These are phyloP conservation scores for Fusarium dlaminii DNA, from an alignment of 2,329 filamentous ascomycete genomes.

Conservation along the genomic window DNA sequence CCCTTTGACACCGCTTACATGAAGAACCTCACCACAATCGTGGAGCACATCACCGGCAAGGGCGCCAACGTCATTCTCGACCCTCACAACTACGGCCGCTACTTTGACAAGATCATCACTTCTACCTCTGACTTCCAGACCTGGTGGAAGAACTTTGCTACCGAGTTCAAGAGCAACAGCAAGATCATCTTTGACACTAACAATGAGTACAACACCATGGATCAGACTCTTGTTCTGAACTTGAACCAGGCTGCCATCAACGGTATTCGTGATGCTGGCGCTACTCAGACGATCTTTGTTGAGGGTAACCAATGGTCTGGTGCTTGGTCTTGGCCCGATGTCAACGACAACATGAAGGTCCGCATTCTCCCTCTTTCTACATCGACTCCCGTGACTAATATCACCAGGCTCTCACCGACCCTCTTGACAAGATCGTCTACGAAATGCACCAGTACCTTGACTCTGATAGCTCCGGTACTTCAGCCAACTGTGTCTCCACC, in stretches of 20 bases:
- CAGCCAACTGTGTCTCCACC: constrained; percentile 56
- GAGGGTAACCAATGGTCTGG: constrained; percentile 66
- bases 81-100: constrained; percentile 70
- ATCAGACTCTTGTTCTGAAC: constrained; percentile 65
- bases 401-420: constrained; percentile 55
- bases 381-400: neutral
- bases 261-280: constrained; percentile 68
- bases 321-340: constrained; percentile 57
- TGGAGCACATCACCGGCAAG: constrained; percentile 49
- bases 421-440: constrained; percentile 61
- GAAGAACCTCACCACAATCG: constrained; percentile 47
- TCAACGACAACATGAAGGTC: constrained; percentile 51
- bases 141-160: constrained; percentile 67
- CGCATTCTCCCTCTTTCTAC: accelerated
- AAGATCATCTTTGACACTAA: constrained; percentile 72
- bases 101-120: constrained; percentile 63
- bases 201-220: constrained; percentile 73
- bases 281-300: constrained; percentile 66
- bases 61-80: constrained; percentile 65
- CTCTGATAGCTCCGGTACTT: constrained; percentile 62
- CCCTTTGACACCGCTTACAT: constrained; percentile 51
- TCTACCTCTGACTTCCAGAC: constrained; percentile 62
- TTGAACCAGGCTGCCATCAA: constrained; percentile 73
- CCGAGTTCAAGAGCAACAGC: constrained; percentile 60
- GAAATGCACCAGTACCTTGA: constrained; percentile 71